Conservation (phyloP, 2,329 filamentous ascomycete genomes). For the Paracorniculantispora psalliotae region DNA sequence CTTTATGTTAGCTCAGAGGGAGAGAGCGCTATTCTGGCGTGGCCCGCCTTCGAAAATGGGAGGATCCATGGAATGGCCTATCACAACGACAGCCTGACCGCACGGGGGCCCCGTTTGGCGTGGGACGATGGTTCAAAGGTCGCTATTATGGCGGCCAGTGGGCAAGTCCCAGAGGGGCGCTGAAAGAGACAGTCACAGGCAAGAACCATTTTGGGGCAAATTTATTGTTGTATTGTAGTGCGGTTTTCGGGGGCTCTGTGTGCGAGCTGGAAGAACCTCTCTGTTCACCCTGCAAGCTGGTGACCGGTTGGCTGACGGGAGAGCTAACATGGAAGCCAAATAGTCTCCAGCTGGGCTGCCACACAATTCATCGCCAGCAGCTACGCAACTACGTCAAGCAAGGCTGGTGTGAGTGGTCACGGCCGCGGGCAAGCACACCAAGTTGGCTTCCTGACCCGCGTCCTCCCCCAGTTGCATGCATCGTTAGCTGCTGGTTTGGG, state of each 20-base stretch:
- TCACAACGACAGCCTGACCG: background rate
- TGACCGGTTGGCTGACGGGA: background rate
- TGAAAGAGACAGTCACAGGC: too few relatives aligned
- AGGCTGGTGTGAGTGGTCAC: too few relatives aligned
- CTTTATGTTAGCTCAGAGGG: too few relatives aligned
- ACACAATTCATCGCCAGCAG: background rate
- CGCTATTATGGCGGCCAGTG: background rate
- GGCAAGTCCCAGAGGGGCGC: constrained; percentile 1
- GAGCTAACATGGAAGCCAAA: background rate
- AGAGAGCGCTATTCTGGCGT: too few relatives aligned
- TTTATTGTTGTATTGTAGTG: too few relatives aligned
- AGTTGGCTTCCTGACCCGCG: too few relatives aligned
- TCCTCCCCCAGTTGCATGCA: too few relatives aligned
- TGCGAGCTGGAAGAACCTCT: too few relatives aligned
- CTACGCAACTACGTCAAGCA: background rate
- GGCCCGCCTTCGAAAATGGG: background rate
- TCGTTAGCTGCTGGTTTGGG: too few relatives aligned
- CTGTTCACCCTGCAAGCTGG: too few relatives aligned
- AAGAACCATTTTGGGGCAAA: too few relatives aligned
- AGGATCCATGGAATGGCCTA: constrained; percentile 2
- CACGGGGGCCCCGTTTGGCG: constrained; percentile 4
- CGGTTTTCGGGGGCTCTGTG: background rate
- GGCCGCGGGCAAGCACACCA: too few relatives aligned
- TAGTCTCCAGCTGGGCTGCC: background rate
- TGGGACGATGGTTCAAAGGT: background rate